Evolutionary conservation across 257 asterid genomes (phyloP), one percentile per base, ranked within the genome.

Genomic region (Vinca minor): DNA sequence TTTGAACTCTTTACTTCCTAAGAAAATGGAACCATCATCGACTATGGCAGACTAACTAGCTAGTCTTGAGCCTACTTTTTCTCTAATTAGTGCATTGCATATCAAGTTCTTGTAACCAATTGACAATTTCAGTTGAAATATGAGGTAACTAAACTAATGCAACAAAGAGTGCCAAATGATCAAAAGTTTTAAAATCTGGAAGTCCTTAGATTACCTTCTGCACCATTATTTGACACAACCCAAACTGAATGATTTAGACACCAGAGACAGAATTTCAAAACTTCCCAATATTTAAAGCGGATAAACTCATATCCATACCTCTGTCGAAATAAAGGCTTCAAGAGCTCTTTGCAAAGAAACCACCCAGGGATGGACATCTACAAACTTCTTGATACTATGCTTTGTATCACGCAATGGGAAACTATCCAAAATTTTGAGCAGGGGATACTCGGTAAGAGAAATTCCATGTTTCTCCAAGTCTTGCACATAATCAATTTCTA

Each of bases 341-440:
- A 93, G 76, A 35, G 88, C 86, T 73, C 79, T 87, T 77, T 93
- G 95, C 79, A 93, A 78, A 50, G 82, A 78, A 74, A 85, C 65
- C 70, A 87, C 77, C 90, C 91, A 84, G 10, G 96, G 96, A 68
- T 93, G 99, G 84, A 79, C 79, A 77, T 92, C 97, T 53, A 89
- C 80, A 63, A 84, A 81, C 77, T 80, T 89, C 66, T 72, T 79
- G 46, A 55, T 73, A 57, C 71, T 83, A 73, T 74, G 83, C 78
- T 74, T 84, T 54, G 56, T 57, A 39, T 59, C 78, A 69, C 73
- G 56, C 57, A 71, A 61, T 0, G 85, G 78, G 70, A 87, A 83
- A 76, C 85, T 75, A 70, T 72, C 85, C 59, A 93, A 84, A 68
- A 84, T 66, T 78, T 87, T 87, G 56, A 80, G 85, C 60, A 89